Evolutionary conservation across 805 yeast genomes (phyloP), one percentile per base, ranked within the genome.

Genomic region (Kodamaea jinghongensis): DNA sequence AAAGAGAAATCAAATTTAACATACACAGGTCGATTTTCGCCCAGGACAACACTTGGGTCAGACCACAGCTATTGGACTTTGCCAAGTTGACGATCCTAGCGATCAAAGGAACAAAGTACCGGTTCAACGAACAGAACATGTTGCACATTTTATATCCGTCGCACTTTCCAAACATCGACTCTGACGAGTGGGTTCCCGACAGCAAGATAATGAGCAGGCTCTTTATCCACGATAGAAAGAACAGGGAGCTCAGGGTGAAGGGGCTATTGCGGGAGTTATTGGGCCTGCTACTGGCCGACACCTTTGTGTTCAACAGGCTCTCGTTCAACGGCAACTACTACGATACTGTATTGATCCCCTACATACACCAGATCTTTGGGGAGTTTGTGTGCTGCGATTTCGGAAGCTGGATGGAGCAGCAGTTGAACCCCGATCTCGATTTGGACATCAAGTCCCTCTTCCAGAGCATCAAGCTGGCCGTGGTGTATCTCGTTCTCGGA

Each of bases 141-240:
- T 52, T 68, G 30, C 74, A 70, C 39, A 68, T 70, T 22, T 51
- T 68, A 12, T 70, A 70, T 46, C 75, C 75, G 10, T 66, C 66
- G 36, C 67, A 65, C 49, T 69, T 62, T 36, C 72, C 72, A 30
- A 67, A 68, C 35, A 54, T 63, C 17, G 71, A 67, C 38, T 58
- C 67, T 0, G 72, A 67, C 42, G 68, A 67, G 36, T 70, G 73
- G 71, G 31, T 45, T 9, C 68, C 67, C 0, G 45, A 51, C 22
- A 46, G 45, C 9, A 44, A 52, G 20, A 43, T 54, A 6, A 17
- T 53, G 8, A 43, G 46, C 11, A 41, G 48, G 28, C 42, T 61
- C 14, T 51, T 53, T 44, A 39, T 42, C 6, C 17, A 31, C 34
- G 41, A 45, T 34, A 31, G 13, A 3, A 28, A 29, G 11, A 41